Evolutionary conservation across 495 filamentous ascomycete genomes (phyloP).

Genomic region (Xylaria telfairii): DNA sequence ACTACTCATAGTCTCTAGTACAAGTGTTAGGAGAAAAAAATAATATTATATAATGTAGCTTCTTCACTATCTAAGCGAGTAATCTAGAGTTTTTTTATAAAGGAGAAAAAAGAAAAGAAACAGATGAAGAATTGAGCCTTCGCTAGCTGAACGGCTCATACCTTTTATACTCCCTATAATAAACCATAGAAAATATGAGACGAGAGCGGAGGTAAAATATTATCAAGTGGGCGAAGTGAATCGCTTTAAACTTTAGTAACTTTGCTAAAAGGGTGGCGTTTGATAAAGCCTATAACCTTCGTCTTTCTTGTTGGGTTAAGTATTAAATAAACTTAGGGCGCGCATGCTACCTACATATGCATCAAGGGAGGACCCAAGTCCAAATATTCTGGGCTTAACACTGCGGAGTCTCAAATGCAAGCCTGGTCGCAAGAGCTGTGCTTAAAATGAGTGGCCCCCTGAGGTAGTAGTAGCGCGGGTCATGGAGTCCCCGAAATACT

Average conservation of each 20-base stretch:
- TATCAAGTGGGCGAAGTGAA: neutral
- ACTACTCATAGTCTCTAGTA: too few species aligned
- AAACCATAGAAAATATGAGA: neutral
- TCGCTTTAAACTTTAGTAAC: too few species aligned
- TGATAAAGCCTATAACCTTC: too few species aligned
- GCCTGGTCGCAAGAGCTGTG: neutral
- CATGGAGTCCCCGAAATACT: neutral
- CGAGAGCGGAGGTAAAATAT: neutral
- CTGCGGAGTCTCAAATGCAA: neutral
- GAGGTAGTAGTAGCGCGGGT: neutral
- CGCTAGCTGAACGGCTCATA: neutral
- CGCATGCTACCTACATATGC: too few species aligned
- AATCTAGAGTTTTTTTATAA: neutral
- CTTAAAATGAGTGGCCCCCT: neutral
- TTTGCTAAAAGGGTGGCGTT: too few species aligned
- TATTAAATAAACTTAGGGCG: too few species aligned
- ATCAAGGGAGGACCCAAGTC: too few species aligned
- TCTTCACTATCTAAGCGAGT: neutral
- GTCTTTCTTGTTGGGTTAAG: too few species aligned
- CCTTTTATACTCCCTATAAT: neutral
- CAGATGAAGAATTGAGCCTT: too few species aligned
- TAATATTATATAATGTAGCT: too few species aligned
- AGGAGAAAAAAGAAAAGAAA: too few species aligned
- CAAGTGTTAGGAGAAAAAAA: too few species aligned
- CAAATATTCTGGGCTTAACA: neutral